Conservation (phyloP, 768 basidiomycete genomes). For the Artomyces pyxidatus region DNA sequence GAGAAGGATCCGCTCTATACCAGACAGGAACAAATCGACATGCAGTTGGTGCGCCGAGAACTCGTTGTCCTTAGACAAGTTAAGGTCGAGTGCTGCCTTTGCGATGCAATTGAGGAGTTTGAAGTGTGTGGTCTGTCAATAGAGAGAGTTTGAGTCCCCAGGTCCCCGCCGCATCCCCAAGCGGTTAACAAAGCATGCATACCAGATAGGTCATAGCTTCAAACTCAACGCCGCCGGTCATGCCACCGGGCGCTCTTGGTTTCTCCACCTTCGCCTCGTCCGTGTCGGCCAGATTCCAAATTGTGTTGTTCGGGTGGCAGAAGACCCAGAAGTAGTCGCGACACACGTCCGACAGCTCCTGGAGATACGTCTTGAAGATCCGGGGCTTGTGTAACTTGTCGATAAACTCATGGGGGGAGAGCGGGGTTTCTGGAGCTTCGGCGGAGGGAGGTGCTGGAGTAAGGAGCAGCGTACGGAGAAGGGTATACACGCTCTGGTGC, state of each 20-base stretch:
- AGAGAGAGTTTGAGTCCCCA: slow-evolving; percentile 6
- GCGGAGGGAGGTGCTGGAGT: slow-evolving; percentile 59
- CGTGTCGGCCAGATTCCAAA: slow-evolving; percentile 80
- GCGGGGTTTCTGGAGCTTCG: slow-evolving; percentile 50
- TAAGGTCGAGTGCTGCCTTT: slow-evolving; percentile 53
- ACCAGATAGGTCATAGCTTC: slow-evolving; percentile 97
- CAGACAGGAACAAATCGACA: slow-evolving; percentile 79
- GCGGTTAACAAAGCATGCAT: not conserved
- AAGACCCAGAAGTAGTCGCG: slow-evolving; percentile 96
- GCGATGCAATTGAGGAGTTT: slow-evolving; percentile 79
- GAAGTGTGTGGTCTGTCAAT: slow-evolving; percentile 72
- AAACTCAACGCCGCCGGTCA: slow-evolving; percentile 97
- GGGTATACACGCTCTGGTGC: slow-evolving; percentile 64
- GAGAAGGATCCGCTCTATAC: slow-evolving; percentile 83
- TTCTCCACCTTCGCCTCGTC: slow-evolving; percentile 83
- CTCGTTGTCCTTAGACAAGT: slow-evolving; percentile 59
- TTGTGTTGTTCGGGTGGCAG: slow-evolving; percentile 88
- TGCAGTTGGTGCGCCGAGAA: slow-evolving; percentile 81
- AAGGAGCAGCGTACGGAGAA: slow-evolving; percentile 69
- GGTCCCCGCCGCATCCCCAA: not conserved
- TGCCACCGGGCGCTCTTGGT: slow-evolving; percentile 91
- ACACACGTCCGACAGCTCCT: slow-evolving; percentile 83
- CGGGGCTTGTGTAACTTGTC: slow-evolving; percentile 59
- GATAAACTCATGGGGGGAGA: slow-evolving; percentile 79
- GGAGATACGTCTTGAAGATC: slow-evolving; percentile 75